These are phyloP conservation scores for Yamadazyma oceani DNA, from an alignment of 1,139 yeast species.

Conservation along the genomic window DNA sequence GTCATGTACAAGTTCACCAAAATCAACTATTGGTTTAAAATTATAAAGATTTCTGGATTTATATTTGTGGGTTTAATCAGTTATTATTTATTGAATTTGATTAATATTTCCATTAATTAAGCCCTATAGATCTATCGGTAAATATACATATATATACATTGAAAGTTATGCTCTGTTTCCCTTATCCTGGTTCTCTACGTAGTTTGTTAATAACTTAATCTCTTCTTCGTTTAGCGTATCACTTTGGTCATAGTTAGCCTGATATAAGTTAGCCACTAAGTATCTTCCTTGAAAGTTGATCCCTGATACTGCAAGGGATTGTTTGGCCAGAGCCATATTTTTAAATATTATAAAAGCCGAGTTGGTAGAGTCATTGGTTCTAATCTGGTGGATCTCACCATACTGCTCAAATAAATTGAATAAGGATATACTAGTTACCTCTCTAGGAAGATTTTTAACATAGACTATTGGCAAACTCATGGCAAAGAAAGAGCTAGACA, in stretches of 20 bases:
- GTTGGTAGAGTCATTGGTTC: conserved; percentile 40
- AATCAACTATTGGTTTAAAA: conserved; percentile 58
- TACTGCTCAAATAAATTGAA: conserved; percentile 56
- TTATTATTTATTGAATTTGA: conserved; percentile 48
- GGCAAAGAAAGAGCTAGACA: neutral
- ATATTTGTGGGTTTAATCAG: conserved; percentile 63
- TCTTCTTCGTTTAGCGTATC: conserved; percentile 2
- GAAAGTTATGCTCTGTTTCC: neutral
- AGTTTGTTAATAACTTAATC: neutral
- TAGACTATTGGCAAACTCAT: conserved; percentile 48
- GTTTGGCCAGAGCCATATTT: conserved; percentile 44
- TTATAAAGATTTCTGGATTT: conserved; percentile 63
- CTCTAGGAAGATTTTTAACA: conserved; percentile 61
- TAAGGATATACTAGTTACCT: conserved; percentile 46
- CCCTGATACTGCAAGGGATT: conserved; percentile 41
- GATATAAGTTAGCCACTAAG: conserved; percentile 49
- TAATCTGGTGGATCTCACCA: conserved; percentile 58
- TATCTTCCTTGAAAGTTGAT: conserved; percentile 61
- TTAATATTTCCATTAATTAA: conserved; percentile 30
- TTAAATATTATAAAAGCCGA: conserved; percentile 55
- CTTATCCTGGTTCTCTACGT: neutral
- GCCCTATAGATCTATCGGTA: neutral
- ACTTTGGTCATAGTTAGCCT: conserved; percentile 29
- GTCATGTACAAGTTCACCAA: conserved; percentile 64
- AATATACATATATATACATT: neutral